phyloP scores from a whole-genome alignment of 1,284 basidiomycete genomes.

The Athelia psychrophila region DNA sequence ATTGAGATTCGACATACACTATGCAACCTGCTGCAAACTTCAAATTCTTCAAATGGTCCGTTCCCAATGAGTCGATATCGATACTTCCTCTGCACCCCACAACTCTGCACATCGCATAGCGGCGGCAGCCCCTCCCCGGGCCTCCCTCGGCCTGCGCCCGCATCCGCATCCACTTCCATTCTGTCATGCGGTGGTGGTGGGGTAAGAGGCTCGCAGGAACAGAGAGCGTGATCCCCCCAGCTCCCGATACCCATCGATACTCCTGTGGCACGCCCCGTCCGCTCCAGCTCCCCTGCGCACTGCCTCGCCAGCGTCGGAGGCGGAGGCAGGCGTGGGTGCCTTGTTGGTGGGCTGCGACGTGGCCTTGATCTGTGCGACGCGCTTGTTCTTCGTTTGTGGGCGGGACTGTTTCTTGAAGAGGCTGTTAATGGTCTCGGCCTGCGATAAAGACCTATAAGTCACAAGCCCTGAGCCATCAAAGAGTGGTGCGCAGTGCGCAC shows the following conservation, averaged over 20 bases:
- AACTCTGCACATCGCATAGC: constrained; percentile 47
- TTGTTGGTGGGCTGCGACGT: too few species aligned
- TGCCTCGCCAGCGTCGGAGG: constrained; percentile 15
- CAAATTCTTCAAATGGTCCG: constrained; percentile 40
- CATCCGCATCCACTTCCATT: constrained; percentile 16
- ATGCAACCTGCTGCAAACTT: constrained; percentile 13
- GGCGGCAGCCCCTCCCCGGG: constrained; percentile 10
- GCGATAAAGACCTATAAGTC: too few species aligned
- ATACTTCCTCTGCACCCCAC: constrained; percentile 45
- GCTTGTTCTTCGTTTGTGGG: constrained; percentile 53
- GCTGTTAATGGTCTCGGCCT: constrained; percentile 88
- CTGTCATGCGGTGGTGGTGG: constrained; percentile 5
- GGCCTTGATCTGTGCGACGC: constrained; percentile 36
- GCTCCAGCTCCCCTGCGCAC: constrained; percentile 25
- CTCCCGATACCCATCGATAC: constrained; percentile 61
- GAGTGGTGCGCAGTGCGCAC: too few species aligned
- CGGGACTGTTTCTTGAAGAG: constrained; percentile 86
- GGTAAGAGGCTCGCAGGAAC: constrained; percentile 43
- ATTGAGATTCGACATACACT: too few species aligned
- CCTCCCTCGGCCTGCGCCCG: background rate
- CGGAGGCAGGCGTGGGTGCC: too few species aligned
- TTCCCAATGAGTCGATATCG: constrained; percentile 51
- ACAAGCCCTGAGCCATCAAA: too few species aligned
- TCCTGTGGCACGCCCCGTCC: constrained; percentile 41
- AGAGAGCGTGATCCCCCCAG: constrained; percentile 45